phyloP scores from a whole-genome alignment of 208 protist genomes.

The Leishmania braziliensis region DNA sequence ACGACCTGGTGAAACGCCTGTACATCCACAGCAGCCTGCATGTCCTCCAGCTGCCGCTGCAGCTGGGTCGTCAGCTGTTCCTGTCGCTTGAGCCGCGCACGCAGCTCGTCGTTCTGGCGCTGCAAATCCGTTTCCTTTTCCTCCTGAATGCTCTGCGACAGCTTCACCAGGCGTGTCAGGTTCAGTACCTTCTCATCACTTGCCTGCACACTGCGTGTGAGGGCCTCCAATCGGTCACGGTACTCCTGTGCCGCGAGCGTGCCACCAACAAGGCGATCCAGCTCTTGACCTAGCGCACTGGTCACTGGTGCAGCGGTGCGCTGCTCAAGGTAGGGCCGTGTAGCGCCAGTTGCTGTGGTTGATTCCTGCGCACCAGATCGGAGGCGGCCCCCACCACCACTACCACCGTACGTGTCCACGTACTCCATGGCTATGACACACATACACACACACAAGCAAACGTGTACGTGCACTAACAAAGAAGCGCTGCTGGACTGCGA shows the following conservation, averaged over 20 bases:
- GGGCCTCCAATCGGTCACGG: conserved; percentile 52
- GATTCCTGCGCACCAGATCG: conserved; percentile 4
- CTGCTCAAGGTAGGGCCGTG: background rate
- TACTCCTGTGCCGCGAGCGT: conserved; percentile 71
- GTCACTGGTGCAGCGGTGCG: conserved; percentile 11
- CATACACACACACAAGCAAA: conserved; percentile 1
- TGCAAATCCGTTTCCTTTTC: conserved; percentile 72
- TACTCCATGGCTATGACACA: conserved; percentile 3
- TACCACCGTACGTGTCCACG: background rate
- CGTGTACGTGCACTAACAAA: background rate
- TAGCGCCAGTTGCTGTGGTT: background rate
- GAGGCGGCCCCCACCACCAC: conserved; percentile 6
- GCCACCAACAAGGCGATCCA: conserved; percentile 68
- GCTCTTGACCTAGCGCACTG: conserved; percentile 24
- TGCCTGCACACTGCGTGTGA: conserved; percentile 45
- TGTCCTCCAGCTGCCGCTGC: conserved; percentile 40
- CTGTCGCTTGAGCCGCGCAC: conserved; percentile 62
- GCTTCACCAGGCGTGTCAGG: conserved; percentile 79
- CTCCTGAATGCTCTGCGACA: conserved; percentile 71
- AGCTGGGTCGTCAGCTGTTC: conserved; percentile 62
- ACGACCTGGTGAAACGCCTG: conserved; percentile 22
- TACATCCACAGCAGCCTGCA: conserved; percentile 22
- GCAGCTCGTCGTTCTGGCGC: conserved; percentile 68
- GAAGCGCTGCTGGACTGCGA: background rate
- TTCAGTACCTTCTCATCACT: conserved; percentile 85